Base-by-base conservation (phyloP, 192 early-diverging fungal genomes). In the Rhizophagus sp. region DNA sequence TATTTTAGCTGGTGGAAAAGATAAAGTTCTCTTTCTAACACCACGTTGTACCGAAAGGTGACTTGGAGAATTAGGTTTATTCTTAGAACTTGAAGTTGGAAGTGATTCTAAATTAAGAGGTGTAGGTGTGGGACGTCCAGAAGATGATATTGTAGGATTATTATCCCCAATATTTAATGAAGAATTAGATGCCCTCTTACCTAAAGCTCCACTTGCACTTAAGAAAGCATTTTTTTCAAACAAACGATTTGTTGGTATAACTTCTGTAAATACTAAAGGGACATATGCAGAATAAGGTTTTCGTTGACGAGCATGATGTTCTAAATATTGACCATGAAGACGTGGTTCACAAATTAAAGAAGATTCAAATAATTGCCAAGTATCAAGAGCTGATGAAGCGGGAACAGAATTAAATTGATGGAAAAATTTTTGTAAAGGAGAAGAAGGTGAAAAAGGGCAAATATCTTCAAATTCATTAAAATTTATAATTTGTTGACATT, bases 301-400 rank as follows among this genome's bases (percentile, higher is more conserved):
- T 9, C 82, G 73, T 77, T 82, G 80, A 68, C 80, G 81, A 57
- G 82, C 82, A 57, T 85, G 81, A 49, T 83, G 80, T 62, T 85
- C 84, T 25, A 85, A 78, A 68, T 85, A 85, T 41, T 85, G 84
- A 36, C 84, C 84, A 63, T 83, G 82, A 57, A 85, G 76, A 63
- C 79, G 76, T 2, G 84, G 84, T 65, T 85, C 84, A 52, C 84
- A 85, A 9, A 70, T 79, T 57, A 85, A 73, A 1, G 84, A 85
- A 7, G 84, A 85, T 50, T 83, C 84, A 34, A 85, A 85, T 7
- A 81, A 81, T 70, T 85, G 50, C 80, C 78, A 44, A 70, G 82
- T 10, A 80, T 83, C 34, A 80, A 82, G 57, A 79, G 80, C 22
- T 73, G 79, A 15, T 81, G 73, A 47, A 71, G 79, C 39, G 69